Conservation (phyloP, 805 yeast species). For the Nakazawaea populi region DNA sequence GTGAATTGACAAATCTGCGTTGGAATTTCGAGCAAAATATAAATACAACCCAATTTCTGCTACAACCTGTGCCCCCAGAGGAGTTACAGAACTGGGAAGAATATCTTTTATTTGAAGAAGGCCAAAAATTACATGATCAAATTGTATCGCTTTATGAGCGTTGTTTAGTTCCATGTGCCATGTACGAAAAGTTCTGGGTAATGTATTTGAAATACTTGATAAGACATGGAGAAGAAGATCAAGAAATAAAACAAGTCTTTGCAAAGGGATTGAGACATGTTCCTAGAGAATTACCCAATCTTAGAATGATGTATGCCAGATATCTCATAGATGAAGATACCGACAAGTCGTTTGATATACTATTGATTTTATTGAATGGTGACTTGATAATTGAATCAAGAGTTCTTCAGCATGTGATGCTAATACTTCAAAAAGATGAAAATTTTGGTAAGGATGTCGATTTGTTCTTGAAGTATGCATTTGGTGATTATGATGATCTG, state of each 20-base stretch:
- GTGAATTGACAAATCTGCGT: conserved; percentile 45
- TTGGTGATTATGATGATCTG: not conserved
- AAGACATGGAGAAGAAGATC: conserved; percentile 20
- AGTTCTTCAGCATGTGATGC: conserved; percentile 11
- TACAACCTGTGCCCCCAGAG: conserved; percentile 36
- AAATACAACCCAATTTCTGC: conserved; percentile 50
- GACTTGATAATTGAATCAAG: conserved; percentile 2
- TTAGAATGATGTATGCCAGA: conserved; percentile 24
- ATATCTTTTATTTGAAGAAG: conserved; percentile 50
- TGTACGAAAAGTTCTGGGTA: conserved; percentile 59
- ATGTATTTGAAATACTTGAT: conserved; percentile 54
- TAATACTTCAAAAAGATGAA: not conserved
- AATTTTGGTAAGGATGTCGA: not conserved
- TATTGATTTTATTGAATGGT: not conserved
- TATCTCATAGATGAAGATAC: conserved; percentile 7
- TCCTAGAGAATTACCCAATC: conserved; percentile 18
- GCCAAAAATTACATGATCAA: conserved; percentile 20
- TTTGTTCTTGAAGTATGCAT: not conserved
- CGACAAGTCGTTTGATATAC: not conserved
- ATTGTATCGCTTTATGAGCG: conserved; percentile 59
- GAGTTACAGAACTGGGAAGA: conserved; percentile 50
- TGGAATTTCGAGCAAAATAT: conserved; percentile 74
- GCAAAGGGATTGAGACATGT: conserved; percentile 42
- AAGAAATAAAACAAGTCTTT: conserved; percentile 37
- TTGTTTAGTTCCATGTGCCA: conserved; percentile 63